Evolutionary conservation across 1,284 basidiomycete genomes (phyloP), one percentile per base, ranked within the genome.

Genomic region (Athelia psychrophila): DNA sequence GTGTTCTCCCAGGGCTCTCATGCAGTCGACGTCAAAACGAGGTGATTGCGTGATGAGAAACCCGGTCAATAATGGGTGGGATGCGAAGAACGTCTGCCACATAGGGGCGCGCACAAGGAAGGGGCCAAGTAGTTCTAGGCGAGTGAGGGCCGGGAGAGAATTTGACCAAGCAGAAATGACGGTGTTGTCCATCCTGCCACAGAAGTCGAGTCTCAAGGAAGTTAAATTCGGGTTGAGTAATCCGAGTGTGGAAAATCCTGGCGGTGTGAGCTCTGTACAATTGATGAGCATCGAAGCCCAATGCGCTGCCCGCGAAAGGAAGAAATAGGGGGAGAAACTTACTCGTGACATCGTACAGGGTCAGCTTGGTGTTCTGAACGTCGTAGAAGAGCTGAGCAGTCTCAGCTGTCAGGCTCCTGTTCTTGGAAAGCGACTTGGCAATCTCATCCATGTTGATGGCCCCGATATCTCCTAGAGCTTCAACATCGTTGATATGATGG

Each of bases 291-390:
- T 63, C 38, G 59, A 36, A 24, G 10, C 33, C 15, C 30, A n/a
- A n/a, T n/a, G n/a, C n/a, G n/a, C n/a, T n/a, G n/a, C n/a, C n/a
- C n/a, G n/a, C n/a, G n/a, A n/a, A n/a, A n/a, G n/a, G n/a, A n/a
- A n/a, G 15, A 27, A n/a, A 44, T 27, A 48, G 5, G 50, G 24
- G 22, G 16, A 36, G 16, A 2, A 4, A 75, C 88, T 56, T 66
- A 95, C 93, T 86, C 1, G 95, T 97, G 55, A 88, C 93, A 69
- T 99, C 97, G 64, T 94, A 97, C 47, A 99, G 72, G 0, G 79
- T 83, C 33, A 99, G 73, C 5, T 75, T 78, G 2, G 75, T 78
- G 53, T 95, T 88, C 36, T 80, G 70, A 1, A 83, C 74, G 51
- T 86, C 84, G 62, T 98, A 93, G 70, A 99, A 96, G 16, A 99